A percentile compares a stretch with the other conserved stretches of the same genome.
These are phyloP conservation scores for Clonostachys rosea DNA, from an alignment of 2,329 filamentous ascomycete genomes.

Conservation along the genomic window DNA sequence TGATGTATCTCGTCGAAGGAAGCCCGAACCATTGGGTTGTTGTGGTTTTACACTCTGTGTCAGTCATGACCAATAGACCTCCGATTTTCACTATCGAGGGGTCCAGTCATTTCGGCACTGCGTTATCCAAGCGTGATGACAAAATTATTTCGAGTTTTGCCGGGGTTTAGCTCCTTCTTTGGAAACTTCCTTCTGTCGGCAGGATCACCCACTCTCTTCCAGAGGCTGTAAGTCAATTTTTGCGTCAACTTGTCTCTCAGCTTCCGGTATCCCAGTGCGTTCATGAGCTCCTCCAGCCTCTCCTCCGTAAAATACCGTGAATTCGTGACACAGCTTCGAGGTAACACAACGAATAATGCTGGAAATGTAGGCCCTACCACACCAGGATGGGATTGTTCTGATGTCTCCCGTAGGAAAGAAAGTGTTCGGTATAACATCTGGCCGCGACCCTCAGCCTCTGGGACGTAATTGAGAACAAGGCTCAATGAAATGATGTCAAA, in stretches of 20 bases:
- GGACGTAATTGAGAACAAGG: constrained; percentile 91
- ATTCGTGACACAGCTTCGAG: constrained; percentile 82
- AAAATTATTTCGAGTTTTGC: constrained; percentile 83
- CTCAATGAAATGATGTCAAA: constrained; percentile 93
- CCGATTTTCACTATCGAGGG: not conserved
- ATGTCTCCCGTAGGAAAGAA: constrained; percentile 53
- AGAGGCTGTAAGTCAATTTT: constrained; percentile 89
- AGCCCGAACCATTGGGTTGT: too few species aligned
- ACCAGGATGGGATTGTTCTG: constrained; percentile 3
- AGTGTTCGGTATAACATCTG: constrained; percentile 79
- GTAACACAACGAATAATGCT: constrained; percentile 82
- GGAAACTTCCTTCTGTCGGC: constrained; percentile 9
- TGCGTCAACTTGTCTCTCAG: constrained; percentile 67
- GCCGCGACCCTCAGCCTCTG: constrained; percentile 68
- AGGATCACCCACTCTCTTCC: constrained; percentile 42
- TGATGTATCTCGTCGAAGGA: too few species aligned
- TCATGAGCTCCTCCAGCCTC: constrained; percentile 69
- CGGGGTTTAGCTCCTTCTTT: constrained; percentile 76
- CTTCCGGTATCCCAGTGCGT: constrained; percentile 66
- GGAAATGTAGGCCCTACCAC: constrained; percentile 43
- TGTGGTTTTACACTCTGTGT: too few species aligned
- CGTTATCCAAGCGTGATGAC: constrained; percentile 62
- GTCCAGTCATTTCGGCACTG: not conserved
- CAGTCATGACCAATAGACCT: too few species aligned
- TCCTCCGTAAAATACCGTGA: constrained; percentile 81